These are phyloP conservation scores for Erigeron canadensis DNA, from an alignment of 129 eudicot species.

Conservation along the genomic window DNA sequence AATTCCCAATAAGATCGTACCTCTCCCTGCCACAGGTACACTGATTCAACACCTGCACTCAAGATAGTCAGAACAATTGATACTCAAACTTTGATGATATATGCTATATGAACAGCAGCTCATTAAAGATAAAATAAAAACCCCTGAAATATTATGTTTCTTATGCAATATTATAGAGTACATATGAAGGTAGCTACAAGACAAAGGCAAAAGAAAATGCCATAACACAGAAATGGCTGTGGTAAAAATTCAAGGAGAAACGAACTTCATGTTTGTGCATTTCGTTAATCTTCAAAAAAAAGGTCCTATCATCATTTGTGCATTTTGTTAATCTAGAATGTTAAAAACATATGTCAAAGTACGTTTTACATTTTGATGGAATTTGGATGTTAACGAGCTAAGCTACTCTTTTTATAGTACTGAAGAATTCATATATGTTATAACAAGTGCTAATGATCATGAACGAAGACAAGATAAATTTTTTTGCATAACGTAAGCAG, in stretches of 20 bases:
- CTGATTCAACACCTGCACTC: slow-evolving; percentile 84
- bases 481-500: not conserved
- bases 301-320: not conserved
- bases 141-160: not conserved
- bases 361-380: not conserved
- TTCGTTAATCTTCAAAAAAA: not conserved
- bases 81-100: not conserved
- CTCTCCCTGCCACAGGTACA: slow-evolving; percentile 94
- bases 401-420: not conserved
- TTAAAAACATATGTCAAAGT: not conserved
- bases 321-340: too few relatives aligned
- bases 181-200: not conserved
- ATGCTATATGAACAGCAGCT: slow-evolving; percentile 3
- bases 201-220: not conserved
- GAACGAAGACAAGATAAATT: not conserved
- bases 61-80: not conserved
- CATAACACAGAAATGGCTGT: not conserved
- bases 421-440: not conserved
- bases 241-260: not conserved
- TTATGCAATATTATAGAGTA: not conserved
- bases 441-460: not conserved
- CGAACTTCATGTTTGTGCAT: too few relatives aligned
- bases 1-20: slow-evolving; percentile 33
- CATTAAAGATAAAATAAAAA: not conserved
- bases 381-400: not conserved